Evolutionary conservation across 495 filamentous ascomycete genomes (phyloP).

Genomic region (Sporormia fimetaria): DNA sequence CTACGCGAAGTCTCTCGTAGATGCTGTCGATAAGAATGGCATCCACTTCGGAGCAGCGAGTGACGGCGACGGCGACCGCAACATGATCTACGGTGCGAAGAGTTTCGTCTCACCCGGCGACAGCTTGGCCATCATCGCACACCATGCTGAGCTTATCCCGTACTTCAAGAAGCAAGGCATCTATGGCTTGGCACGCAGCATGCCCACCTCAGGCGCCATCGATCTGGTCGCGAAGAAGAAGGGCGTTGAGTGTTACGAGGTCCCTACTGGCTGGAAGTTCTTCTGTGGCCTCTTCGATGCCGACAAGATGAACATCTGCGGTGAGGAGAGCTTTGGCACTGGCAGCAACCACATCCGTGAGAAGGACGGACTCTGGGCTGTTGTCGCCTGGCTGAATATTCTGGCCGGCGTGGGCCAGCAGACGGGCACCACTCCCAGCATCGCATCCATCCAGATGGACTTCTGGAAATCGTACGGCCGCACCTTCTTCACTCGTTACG

Average conservation of each 20-base stretch:
- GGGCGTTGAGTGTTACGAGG: constrained; percentile 86
- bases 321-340: constrained; percentile 95
- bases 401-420: constrained; percentile 87
- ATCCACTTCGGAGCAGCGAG: constrained; percentile 95
- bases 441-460: constrained; percentile 86
- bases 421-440: constrained; percentile 63
- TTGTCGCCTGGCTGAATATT: constrained; percentile 97
- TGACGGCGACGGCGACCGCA: constrained; percentile 94
- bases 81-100: constrained; percentile 99
- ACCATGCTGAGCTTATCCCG: constrained; percentile 87
- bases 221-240: constrained; percentile 92
- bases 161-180: constrained; percentile 97
- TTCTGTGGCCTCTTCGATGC: constrained; percentile 98
- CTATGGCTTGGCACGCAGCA: constrained; percentile 85
- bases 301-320: constrained; percentile 96
- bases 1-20: constrained; percentile 93
- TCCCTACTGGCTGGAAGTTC: constrained; percentile 99
- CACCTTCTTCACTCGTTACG: constrained; percentile 97
- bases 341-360: constrained; percentile 99
- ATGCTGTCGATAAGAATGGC: constrained; percentile 77
- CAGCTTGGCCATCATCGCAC: constrained; percentile 92
- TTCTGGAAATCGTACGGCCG: constrained; percentile 97
- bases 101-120: constrained; percentile 95
- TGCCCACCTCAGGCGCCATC: constrained; percentile 92
- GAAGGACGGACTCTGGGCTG: constrained; percentile 96